phyloP scores from a whole-genome alignment of 2,329 filamentous ascomycete species.

The Coniochaeta sp. region DNA sequence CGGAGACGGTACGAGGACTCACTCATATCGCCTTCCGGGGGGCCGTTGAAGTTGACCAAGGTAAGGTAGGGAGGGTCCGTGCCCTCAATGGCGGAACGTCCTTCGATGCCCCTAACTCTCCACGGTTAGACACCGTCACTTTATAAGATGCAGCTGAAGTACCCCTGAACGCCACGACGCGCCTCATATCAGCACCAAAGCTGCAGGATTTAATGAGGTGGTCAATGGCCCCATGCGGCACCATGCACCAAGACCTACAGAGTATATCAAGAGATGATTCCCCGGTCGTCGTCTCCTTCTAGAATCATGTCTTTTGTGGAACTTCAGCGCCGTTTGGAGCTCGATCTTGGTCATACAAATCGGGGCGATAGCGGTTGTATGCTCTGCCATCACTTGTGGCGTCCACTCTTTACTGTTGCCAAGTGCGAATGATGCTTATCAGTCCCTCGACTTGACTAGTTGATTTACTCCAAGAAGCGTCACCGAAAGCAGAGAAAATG shows the following conservation, averaged over 20 bases:
- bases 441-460: background rate
- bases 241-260: background rate
- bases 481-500: conserved; percentile 1
- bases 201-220: background rate
- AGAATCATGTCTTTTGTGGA: background rate
- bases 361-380: background rate
- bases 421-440: no score
- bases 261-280: background rate
- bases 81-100: background rate
- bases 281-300: background rate
- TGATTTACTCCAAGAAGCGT: background rate
- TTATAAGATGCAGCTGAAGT: background rate
- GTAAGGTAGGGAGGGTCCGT: background rate
- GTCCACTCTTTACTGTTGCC: background rate
- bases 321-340: background rate
- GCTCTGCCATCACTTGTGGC: background rate
- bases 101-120: background rate
- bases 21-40: no score
- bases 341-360: background rate
- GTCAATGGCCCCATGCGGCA: background rate
- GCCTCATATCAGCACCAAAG: background rate
- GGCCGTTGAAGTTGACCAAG: no score
- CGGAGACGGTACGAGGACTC: no score
- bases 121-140: background rate
- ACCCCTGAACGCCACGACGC: background rate